phyloP scores from a whole-genome alignment of 2,329 filamentous ascomycete genomes.

The Stemphylium beticola region DNA sequence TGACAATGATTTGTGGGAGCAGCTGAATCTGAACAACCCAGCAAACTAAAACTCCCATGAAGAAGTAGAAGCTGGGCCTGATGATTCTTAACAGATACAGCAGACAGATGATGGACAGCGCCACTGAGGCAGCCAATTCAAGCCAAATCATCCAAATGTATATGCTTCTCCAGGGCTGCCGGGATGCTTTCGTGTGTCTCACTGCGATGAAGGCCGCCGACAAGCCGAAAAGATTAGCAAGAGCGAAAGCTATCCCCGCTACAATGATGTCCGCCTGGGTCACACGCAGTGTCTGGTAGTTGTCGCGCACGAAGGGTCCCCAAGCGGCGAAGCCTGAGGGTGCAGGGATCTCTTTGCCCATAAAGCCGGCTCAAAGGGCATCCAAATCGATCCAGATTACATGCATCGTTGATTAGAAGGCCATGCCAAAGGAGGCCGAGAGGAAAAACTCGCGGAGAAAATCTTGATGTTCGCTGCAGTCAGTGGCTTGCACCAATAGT shows the following conservation, averaged over 20 bases:
- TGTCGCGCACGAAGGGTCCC: constrained; percentile 34
- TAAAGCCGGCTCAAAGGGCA: constrained; percentile 5
- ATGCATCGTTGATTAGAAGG: constrained; percentile 1
- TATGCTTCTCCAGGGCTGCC: constrained; percentile 35
- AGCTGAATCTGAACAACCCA: constrained; percentile 40
- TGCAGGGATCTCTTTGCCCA: constrained; percentile 20
- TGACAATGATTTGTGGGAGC: constrained; percentile 41
- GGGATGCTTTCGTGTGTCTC: constrained; percentile 30
- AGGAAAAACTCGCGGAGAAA: neutral
- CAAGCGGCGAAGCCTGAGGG: constrained; percentile 28
- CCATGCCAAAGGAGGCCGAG: neutral
- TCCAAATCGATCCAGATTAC: neutral
- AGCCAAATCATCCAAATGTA: constrained; percentile 58
- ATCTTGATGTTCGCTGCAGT: neutral
- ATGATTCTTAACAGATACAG: constrained; percentile 39
- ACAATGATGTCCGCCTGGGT: constrained; percentile 26
- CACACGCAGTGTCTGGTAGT: constrained; percentile 25
- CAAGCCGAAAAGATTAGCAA: constrained; percentile 28
- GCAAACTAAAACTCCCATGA: constrained; percentile 31
- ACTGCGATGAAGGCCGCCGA: constrained; percentile 40
- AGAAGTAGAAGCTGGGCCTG: constrained; percentile 43
- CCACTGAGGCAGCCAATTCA: constrained; percentile 52
- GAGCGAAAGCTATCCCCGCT: constrained; percentile 25
- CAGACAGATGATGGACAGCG: constrained; percentile 49
- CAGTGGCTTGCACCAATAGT: constrained; percentile 3